phyloP scores from a whole-genome alignment of 2,329 filamentous ascomycete genomes.

The Claviceps citrina region DNA sequence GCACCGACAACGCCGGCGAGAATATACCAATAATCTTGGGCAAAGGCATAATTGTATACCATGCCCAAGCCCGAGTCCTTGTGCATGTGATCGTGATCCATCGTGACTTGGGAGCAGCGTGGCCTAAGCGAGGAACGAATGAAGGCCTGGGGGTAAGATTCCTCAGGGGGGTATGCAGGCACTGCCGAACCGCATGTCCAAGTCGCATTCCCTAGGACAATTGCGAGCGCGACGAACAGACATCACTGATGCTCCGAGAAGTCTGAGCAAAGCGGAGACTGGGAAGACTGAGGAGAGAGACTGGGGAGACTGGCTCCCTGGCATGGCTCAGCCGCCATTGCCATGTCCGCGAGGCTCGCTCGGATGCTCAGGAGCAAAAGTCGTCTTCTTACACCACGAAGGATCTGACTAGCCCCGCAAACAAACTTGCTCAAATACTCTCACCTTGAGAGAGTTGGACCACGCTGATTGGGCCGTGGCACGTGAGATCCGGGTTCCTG shows the following conservation, averaged over 20 bases:
- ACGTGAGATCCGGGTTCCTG: not conserved
- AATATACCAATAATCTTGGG: conserved; percentile 44
- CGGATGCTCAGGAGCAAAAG: too few relatives aligned
- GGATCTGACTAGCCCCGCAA: too few relatives aligned
- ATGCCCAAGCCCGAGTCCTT: conserved; percentile 21
- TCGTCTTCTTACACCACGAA: too few relatives aligned
- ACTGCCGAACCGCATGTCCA: not conserved
- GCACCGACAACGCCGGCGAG: conserved; percentile 32
- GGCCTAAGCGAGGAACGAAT: conserved; percentile 6
- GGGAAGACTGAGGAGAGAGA: too few relatives aligned
- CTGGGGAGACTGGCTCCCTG: too few relatives aligned
- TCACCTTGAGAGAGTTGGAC: conserved; percentile 11
- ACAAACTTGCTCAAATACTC: conserved; percentile 26
- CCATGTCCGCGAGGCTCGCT: too few relatives aligned
- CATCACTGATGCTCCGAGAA: too few relatives aligned
- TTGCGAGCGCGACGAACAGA: too few relatives aligned
- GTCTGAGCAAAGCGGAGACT: too few relatives aligned
- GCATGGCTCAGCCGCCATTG: too few relatives aligned
- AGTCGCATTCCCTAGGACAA: too few relatives aligned
- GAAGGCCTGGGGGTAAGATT: not conserved
- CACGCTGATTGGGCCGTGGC: conserved; percentile 7
- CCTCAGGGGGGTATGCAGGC: conserved; percentile 1
- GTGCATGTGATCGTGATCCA: conserved; percentile 19
- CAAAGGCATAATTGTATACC: conserved; percentile 34
- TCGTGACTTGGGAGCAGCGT: conserved; percentile 14